A percentile compares a stretch with the other conserved stretches of the same genome.
Evolutionary conservation across 306 rosid genomes (phyloP).

Genomic region (Lupinus albus): DNA sequence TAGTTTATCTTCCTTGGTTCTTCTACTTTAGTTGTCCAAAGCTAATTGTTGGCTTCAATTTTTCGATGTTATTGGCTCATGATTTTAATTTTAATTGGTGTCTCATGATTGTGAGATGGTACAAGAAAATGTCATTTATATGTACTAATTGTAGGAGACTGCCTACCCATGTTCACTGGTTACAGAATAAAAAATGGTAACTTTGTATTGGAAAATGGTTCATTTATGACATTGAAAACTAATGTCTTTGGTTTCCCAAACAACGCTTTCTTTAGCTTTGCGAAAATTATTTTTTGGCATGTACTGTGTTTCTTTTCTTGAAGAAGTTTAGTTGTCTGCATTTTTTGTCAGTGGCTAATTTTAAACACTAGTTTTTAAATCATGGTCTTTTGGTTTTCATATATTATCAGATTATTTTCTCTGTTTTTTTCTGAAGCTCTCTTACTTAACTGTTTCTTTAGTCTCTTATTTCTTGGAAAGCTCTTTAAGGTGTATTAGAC

Average conservation of each 20-base stretch:
- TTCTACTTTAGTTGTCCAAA: not conserved
- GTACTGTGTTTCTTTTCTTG: conserved; percentile 2
- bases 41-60: not conserved
- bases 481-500: not conserved
- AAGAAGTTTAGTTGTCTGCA: conserved; percentile 8
- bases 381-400: conserved; percentile 13
- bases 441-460: not conserved
- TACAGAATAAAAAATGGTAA: too few relatives aligned
- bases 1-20: not conserved
- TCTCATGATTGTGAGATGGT: not conserved
- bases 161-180: too few relatives aligned
- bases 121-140: not conserved
- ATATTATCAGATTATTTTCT: not conserved
- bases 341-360: not conserved
- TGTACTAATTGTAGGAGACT: not conserved
- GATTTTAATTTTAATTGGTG: not conserved
- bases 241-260: too few relatives aligned
- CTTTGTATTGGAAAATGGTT: too few relatives aligned
- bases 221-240: too few relatives aligned
- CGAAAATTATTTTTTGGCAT: not conserved
- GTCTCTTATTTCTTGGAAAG: conserved; percentile 2
- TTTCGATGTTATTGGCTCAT: not conserved
- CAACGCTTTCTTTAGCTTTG: conserved; percentile 6
- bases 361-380: not conserved
- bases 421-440: not conserved